Evolutionary conservation across 2,329 filamentous ascomycete species (phyloP).

Genomic region (Penicillium sp.): DNA sequence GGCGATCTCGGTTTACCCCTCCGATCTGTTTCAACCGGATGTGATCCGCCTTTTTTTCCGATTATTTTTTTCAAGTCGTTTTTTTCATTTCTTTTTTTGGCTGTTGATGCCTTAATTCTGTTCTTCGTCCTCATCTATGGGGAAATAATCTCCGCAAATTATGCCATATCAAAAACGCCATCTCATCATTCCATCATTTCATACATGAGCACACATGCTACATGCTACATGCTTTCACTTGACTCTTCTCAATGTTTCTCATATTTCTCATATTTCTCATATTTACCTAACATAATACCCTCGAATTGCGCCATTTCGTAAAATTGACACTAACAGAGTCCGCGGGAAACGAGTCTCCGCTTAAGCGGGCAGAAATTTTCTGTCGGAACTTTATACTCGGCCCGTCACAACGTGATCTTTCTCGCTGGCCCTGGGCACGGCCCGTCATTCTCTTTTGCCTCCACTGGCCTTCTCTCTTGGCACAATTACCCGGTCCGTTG

Average conservation of each 20-base stretch:
- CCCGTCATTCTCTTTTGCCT: not conserved
- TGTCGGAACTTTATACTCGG: conserved; percentile 20
- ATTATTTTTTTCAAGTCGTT: not conserved
- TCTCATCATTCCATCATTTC: conserved; percentile 1
- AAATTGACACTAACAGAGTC: not conserved
- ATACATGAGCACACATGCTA: not conserved
- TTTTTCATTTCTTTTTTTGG: not conserved
- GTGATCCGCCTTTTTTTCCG: not conserved
- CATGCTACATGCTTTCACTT: not conserved
- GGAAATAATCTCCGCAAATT: conserved; percentile 1
- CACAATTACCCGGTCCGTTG: not conserved
- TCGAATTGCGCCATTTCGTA: not conserved
- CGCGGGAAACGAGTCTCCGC: conserved; percentile 10
- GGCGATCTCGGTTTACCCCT: conserved; percentile 21
- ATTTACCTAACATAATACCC: not conserved
- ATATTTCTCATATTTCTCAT: not conserved
- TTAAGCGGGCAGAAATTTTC: conserved; percentile 24
- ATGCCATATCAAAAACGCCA: conserved; percentile 9
- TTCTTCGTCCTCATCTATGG: not conserved
- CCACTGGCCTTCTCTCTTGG: not conserved
- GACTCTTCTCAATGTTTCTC: not conserved
- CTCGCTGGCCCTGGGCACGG: not conserved
- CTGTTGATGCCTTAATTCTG: not conserved
- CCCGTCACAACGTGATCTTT: conserved; percentile 19
- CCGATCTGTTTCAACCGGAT: conserved; percentile 9